phyloP scores from a whole-genome alignment of 257 asterid genomes.

The Capsicum rhomboideum region DNA sequence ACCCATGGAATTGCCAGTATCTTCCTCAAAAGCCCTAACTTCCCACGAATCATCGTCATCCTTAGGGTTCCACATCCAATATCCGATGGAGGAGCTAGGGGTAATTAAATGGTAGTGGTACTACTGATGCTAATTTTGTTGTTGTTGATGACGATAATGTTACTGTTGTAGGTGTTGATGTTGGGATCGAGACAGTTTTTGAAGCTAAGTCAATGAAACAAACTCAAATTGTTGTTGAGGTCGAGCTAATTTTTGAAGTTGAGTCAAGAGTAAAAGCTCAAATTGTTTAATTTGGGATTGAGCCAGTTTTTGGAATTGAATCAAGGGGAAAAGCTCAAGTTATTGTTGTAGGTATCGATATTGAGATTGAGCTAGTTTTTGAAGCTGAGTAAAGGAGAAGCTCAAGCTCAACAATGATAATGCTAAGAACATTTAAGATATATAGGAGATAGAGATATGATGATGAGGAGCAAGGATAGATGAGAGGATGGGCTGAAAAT shows the following conservation, averaged over 20 bases:
- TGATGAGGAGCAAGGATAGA: background rate
- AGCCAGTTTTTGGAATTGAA: slow-evolving; percentile 2
- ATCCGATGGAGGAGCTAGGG: background rate
- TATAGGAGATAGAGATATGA: slow-evolving; percentile 8
- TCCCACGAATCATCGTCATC: slow-evolving; percentile 62
- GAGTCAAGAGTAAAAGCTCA: too few species aligned
- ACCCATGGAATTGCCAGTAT: slow-evolving; percentile 40
- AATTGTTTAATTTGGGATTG: background rate
- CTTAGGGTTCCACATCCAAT: slow-evolving; percentile 29
- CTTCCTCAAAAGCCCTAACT: slow-evolving; percentile 53
- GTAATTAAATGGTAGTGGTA: background rate
- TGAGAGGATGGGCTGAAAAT: slow-evolving; percentile 35
- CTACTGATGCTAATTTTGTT: background rate
- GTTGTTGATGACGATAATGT: background rate
- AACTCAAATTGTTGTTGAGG: background rate
- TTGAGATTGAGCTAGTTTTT: background rate
- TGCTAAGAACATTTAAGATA: slow-evolving; percentile 23
- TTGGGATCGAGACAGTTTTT: background rate
- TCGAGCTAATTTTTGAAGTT: background rate
- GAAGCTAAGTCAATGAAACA: background rate
- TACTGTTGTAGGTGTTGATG: background rate
- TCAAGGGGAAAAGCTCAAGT: background rate
- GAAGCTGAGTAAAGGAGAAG: background rate
- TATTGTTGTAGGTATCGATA: background rate
- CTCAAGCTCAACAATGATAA: slow-evolving; percentile 27